These are phyloP conservation scores for Cotoneaster glaucophyllus DNA, from an alignment of 306 rosid genomes.

Conservation along the genomic window DNA sequence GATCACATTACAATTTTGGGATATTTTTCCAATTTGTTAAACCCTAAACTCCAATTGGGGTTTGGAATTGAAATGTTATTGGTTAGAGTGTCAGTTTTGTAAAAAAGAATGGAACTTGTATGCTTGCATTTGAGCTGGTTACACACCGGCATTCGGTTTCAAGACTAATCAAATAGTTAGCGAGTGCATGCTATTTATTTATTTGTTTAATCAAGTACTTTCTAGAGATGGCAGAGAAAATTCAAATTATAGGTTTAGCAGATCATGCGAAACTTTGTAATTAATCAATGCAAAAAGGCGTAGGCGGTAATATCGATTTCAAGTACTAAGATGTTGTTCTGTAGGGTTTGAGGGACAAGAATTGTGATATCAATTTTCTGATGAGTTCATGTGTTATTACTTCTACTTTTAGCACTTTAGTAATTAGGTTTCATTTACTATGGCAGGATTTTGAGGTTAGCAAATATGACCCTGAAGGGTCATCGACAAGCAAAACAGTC, in stretches of 20 bases:
- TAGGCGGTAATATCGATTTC: neutral
- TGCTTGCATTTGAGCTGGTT: neutral
- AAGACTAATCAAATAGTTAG: neutral
- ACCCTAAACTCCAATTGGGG: neutral
- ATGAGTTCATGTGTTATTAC: neutral
- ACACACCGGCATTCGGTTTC: neutral
- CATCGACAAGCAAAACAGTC: constrained; percentile 74
- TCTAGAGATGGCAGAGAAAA: neutral
- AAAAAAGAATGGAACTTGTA: neutral
- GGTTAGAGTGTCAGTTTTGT: neutral
- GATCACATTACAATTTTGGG: neutral
- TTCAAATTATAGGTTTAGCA: neutral
- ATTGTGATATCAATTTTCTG: neutral
- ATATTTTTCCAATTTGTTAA: neutral
- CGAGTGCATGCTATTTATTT: neutral
- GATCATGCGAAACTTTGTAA: neutral
- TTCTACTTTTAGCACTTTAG: neutral
- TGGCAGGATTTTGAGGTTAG: constrained; percentile 68
- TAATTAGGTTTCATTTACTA: neutral
- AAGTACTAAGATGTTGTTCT: neutral
- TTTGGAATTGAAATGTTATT: neutral
- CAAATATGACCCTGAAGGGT: constrained; percentile 71
- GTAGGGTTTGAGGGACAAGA: neutral
- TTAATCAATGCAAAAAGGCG: neutral
- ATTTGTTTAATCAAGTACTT: neutral